Conservation (phyloP, 1,284 basidiomycete species). For the Ceratobasidium sp. region DNA sequence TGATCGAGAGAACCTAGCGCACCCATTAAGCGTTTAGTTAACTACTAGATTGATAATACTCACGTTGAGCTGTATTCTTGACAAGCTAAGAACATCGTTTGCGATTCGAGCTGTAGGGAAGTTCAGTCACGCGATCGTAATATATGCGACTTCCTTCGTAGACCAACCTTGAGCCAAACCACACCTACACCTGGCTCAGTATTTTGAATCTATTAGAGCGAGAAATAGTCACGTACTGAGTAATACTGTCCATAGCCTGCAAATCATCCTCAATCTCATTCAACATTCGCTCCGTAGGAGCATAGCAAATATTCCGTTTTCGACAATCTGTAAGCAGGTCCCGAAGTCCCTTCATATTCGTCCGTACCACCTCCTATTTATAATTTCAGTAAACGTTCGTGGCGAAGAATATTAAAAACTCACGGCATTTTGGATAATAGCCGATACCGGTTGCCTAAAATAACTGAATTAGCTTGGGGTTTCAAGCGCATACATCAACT, state of each 20-base stretch:
- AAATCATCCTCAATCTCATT: slow-evolving; percentile 59
- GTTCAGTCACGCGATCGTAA: neutral
- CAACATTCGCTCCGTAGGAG: slow-evolving; percentile 52
- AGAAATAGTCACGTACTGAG: slow-evolving; percentile 20
- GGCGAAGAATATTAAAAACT: neutral
- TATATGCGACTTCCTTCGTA: neutral
- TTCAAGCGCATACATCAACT: neutral
- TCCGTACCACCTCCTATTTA: slow-evolving; percentile 30
- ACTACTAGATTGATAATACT: neutral
- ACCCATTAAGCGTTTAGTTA: too few species aligned
- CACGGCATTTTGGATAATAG: slow-evolving; percentile 49
- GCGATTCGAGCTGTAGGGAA: slow-evolving; percentile 60
- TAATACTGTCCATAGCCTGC: slow-evolving; percentile 50
- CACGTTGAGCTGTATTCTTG: slow-evolving; percentile 58
- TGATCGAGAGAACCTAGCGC: slow-evolving; percentile 39
- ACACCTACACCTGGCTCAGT: slow-evolving; percentile 3
- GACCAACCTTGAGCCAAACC: slow-evolving; percentile 31
- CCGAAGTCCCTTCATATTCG: slow-evolving; percentile 51
- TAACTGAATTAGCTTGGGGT: neutral
- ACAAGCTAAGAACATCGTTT: slow-evolving; percentile 61
- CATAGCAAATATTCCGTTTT: slow-evolving; percentile 5
- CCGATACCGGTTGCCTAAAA: slow-evolving; percentile 53
- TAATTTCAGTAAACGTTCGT: neutral
- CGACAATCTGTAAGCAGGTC: slow-evolving; percentile 8
- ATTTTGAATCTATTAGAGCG: neutral